These are phyloP conservation scores for Adansonia madagascariensis DNA, from an alignment of 441 rosid species.

Conservation along the genomic window DNA sequence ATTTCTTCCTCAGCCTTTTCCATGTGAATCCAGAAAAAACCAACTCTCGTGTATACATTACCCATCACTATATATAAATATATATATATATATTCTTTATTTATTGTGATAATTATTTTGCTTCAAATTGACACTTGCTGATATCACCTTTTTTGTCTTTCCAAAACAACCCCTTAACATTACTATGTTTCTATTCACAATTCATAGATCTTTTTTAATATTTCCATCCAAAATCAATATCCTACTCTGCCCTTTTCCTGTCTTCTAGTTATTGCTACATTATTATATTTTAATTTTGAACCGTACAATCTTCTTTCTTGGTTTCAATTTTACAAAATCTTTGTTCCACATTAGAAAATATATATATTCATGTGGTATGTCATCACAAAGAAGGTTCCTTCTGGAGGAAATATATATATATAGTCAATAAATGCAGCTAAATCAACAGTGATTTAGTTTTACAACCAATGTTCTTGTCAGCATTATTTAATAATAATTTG, in stretches of 20 bases:
- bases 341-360: constrained; percentile 10
- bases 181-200: neutral
- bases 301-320: neutral
- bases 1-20: neutral
- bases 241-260: constrained; percentile 8
- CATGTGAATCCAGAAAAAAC: constrained; percentile 14
- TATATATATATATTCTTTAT: neutral
- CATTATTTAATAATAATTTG: constrained; percentile 4
- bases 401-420: neutral
- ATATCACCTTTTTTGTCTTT: neutral
- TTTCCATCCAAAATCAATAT: neutral
- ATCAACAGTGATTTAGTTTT: constrained; percentile 11
- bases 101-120: neutral
- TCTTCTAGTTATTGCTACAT: neutral
- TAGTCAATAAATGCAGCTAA: constrained; percentile 18
- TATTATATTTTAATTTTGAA: neutral
- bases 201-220: neutral
- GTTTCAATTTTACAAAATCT: neutral
- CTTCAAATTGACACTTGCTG: neutral
- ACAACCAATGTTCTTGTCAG: neutral
- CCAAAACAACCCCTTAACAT: neutral
- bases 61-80: neutral
- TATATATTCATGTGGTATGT: neutral
- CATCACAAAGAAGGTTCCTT: neutral
- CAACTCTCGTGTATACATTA: neutral